These are phyloP conservation scores for Sinapis alba DNA, from an alignment of 441 rosid species.

Conservation along the genomic window DNA sequence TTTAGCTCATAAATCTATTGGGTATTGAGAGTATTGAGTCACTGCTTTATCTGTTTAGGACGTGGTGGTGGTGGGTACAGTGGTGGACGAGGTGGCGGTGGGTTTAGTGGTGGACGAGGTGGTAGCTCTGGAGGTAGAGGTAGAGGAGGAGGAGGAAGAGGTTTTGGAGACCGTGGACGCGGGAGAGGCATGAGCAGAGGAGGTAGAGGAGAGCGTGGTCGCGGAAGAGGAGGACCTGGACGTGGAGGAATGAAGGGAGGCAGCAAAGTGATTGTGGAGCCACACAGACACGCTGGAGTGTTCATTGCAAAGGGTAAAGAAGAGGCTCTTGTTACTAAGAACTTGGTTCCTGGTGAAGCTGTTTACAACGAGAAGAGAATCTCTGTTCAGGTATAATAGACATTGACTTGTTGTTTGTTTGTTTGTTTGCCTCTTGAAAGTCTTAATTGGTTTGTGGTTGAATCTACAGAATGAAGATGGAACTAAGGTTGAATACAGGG, in stretches of 20 bases:
- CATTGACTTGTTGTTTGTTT: too few relatives aligned
- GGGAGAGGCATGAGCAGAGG: conserved; percentile 39
- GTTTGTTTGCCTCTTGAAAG: too few relatives aligned
- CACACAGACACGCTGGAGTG: conserved; percentile 82
- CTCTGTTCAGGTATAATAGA: conserved; percentile 82
- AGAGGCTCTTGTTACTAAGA: conserved; percentile 81
- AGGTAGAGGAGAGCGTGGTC: conserved; percentile 42
- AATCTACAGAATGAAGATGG: conserved; percentile 93
- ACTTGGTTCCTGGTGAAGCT: conserved; percentile 82
- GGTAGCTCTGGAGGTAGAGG: too few relatives aligned
- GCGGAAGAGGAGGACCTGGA: conserved; percentile 45
- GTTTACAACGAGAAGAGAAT: conserved; percentile 85
- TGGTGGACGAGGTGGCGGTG: conserved; percentile 50
- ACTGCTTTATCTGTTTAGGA: conserved; percentile 26
- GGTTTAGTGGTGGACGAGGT: conserved; percentile 17
- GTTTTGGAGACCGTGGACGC: conserved; percentile 31
- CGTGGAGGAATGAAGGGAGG: conserved; percentile 86
- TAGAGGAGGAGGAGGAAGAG: conserved; percentile 25
- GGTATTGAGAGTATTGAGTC: background rate
- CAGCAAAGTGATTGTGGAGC: conserved; percentile 70
- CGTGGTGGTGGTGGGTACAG: conserved; percentile 28
- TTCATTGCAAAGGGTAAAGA: conserved; percentile 85
- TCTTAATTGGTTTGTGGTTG: too few relatives aligned
- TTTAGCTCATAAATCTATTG: background rate
- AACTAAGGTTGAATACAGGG: conserved; percentile 76